Evolutionary conservation across 2,329 filamentous ascomycete species (phyloP).

Genomic region (Ceratocystis alfenasii): DNA sequence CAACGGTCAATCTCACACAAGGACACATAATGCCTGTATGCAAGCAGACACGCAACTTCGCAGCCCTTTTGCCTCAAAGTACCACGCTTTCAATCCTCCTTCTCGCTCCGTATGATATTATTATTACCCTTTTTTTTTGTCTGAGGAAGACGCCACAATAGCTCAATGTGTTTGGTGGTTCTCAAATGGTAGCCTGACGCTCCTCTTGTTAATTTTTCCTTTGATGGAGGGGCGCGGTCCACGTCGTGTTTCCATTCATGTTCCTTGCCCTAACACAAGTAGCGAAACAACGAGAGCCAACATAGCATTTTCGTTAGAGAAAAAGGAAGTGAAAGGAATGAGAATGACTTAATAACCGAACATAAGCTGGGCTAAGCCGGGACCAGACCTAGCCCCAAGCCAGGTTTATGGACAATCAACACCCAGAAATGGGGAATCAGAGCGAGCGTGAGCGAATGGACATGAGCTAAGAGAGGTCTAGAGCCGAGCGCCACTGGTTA

Average conservation of each 20-base stretch:
- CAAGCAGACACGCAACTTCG: neutral
- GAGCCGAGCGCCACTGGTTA: neutral
- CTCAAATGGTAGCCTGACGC: neutral
- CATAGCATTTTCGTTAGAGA: neutral
- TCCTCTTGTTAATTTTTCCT: neutral
- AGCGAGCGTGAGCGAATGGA: too few relatives aligned
- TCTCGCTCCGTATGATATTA: neutral
- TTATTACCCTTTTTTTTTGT: neutral
- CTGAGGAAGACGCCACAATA: neutral
- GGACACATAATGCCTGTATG: neutral
- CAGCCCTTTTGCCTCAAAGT: conserved; percentile 7
- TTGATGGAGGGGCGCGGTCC: neutral
- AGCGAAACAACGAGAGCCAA: conserved; percentile 8
- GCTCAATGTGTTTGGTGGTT: neutral
- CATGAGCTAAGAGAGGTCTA: neutral
- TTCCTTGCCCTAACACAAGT: conserved; percentile 3
- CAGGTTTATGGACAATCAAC: conserved; percentile 4
- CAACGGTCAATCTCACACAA: neutral
- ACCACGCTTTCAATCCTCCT: conserved; percentile 5
- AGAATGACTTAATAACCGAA: conserved; percentile 3
- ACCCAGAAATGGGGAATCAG: neutral
- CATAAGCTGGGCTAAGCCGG: neutral
- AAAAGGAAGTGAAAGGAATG: neutral
- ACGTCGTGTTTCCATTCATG: conserved; percentile 1
- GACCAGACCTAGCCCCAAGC: neutral